Evolutionary conservation across 1,284 basidiomycete species (phyloP).

Genomic region (Trametes polyzona): DNA sequence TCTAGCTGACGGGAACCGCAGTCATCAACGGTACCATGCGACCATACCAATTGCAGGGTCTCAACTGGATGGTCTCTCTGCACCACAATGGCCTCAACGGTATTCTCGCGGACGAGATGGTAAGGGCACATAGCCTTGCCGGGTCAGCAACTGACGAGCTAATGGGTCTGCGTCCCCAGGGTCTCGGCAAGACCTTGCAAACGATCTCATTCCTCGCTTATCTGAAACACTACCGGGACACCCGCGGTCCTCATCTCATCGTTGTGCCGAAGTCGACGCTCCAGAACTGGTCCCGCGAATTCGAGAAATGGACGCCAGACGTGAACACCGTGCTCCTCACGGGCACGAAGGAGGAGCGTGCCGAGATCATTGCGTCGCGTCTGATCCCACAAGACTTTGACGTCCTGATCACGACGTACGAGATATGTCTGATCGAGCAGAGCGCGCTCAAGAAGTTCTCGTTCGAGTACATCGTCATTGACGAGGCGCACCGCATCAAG

Average conservation of each 20-base stretch:
- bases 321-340: conserved; percentile 85
- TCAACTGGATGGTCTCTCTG: conserved; percentile 96
- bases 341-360: conserved; percentile 90
- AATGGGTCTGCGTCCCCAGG: conserved; percentile 50
- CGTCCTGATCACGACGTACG: conserved; percentile 96
- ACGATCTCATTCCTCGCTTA: conserved; percentile 98
- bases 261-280: conserved; percentile 98
- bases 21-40: conserved; percentile 92
- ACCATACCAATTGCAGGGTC: conserved; percentile 92
- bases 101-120: conserved; percentile 95
- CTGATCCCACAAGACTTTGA: conserved; percentile 92
- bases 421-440: conserved; percentile 97
- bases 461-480: conserved; percentile 98
- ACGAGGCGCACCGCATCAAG: conserved; percentile 99
- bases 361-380: conserved; percentile 76
- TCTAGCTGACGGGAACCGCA: conserved; percentile 36
- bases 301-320: conserved; percentile 91
- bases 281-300: conserved; percentile 97
- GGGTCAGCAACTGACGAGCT: background rate
- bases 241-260: conserved; percentile 87
- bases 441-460: conserved; percentile 91
- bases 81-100: conserved; percentile 95
- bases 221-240: conserved; percentile 84
- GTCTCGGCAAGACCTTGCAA: conserved; percentile 97
- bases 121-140: conserved; percentile 36